Percentiles rank a stretch among this genome's conserved stretches.
These are phyloP conservation scores for Aspergillus thermomutatus DNA, from an alignment of 2,329 filamentous ascomycete genomes.

Conservation along the genomic window DNA sequence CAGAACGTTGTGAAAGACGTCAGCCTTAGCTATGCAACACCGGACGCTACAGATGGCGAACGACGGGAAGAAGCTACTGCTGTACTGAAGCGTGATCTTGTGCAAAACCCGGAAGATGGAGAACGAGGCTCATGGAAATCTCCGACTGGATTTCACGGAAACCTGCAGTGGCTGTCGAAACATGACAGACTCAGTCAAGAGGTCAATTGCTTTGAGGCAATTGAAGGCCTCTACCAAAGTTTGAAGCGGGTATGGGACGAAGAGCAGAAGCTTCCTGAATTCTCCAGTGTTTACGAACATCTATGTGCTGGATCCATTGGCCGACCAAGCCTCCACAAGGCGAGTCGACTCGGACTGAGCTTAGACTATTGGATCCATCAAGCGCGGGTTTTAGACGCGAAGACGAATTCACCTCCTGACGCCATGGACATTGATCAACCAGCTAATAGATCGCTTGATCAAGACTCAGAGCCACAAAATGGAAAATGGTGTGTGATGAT, in stretches of 20 bases:
- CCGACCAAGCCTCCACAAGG: constrained; percentile 40
- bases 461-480: constrained; percentile 17
- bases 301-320: constrained; percentile 42
- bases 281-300: constrained; percentile 33
- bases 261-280: constrained; percentile 33
- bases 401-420: constrained; percentile 23
- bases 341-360: constrained; percentile 37
- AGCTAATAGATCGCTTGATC: constrained; percentile 13
- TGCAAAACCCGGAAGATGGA: constrained; percentile 29
- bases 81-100: constrained; percentile 40
- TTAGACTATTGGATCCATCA: constrained; percentile 43
- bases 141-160: constrained; percentile 39
- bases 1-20: constrained; percentile 43
- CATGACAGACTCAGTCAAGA: constrained; percentile 44
- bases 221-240: constrained; percentile 43
- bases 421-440: constrained; percentile 33
- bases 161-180: constrained; percentile 43
- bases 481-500: constrained; percentile 37
- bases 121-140: constrained; percentile 34
- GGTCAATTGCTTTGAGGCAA: constrained; percentile 45
- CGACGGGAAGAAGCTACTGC: constrained; percentile 41
- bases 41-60: constrained; percentile 39
- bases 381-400: constrained; percentile 32
- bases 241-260: constrained; percentile 43
- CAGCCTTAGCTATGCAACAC: constrained; percentile 42